These are phyloP conservation scores for Fusarium sororula DNA, from an alignment of 2,329 filamentous ascomycete species.

Conservation along the genomic window DNA sequence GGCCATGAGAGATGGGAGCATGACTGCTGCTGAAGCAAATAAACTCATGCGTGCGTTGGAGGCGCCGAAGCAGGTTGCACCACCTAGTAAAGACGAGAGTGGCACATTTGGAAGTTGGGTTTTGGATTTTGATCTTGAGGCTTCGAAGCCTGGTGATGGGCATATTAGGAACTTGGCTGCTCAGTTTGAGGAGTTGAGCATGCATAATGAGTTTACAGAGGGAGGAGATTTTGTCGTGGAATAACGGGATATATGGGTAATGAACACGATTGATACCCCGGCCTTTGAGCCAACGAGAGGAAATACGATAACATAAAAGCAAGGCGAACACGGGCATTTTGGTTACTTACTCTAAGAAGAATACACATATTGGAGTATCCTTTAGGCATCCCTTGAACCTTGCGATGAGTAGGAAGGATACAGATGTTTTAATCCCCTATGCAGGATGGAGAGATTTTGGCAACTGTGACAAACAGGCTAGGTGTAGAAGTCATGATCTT, in stretches of 20 bases:
- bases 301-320: background rate
- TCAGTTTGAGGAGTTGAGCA: constrained; percentile 15
- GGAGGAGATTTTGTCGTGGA: constrained; percentile 17
- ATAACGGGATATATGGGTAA: background rate
- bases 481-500: rapidly evolving
- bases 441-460: rapidly evolving
- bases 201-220: constrained; percentile 18
- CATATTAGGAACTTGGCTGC: constrained; percentile 11
- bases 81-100: background rate
- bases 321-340: background rate
- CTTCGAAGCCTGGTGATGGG: constrained; percentile 6
- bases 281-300: background rate
- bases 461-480: background rate
- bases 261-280: background rate
- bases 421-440: too few species aligned
- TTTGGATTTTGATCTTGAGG: constrained; percentile 10
- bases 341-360: background rate
- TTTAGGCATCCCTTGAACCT: rapidly evolving
- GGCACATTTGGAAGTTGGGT: background rate
- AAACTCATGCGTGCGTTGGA: background rate
- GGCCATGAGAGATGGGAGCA: constrained; percentile 1
- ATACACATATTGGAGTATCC: background rate
- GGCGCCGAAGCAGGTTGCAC: background rate
- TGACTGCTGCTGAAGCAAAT: constrained; percentile 4
- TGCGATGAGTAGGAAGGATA: background rate